These are phyloP conservation scores for Reticulascus tulasneorum DNA, from an alignment of 2,329 filamentous ascomycete genomes.

Conservation along the genomic window DNA sequence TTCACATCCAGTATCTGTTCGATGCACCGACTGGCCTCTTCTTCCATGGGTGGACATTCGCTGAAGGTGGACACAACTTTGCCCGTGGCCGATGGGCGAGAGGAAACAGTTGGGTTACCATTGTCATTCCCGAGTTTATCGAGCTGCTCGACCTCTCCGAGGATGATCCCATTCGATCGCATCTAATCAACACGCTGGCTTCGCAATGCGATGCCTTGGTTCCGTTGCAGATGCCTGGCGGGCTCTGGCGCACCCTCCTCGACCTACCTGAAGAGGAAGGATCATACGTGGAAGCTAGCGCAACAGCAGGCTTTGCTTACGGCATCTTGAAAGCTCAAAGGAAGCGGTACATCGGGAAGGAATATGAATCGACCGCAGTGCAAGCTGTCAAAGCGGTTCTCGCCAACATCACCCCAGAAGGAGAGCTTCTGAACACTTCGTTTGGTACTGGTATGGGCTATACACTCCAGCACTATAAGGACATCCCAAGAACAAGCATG, in stretches of 20 bases:
- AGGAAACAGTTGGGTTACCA: constrained; percentile 72
- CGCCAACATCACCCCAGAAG: constrained; percentile 59
- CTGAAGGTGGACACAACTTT: constrained; percentile 61
- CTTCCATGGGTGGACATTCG: constrained; percentile 80
- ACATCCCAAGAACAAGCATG: constrained; percentile 75
- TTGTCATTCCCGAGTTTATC: constrained; percentile 78
- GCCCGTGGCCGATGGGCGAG: constrained; percentile 54
- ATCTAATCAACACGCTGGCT: constrained; percentile 60
- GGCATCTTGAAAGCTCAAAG: constrained; percentile 71
- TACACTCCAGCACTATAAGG: constrained; percentile 70
- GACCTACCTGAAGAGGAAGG: constrained; percentile 63
- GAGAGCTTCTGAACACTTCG: constrained; percentile 69
- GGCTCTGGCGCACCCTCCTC: constrained; percentile 72
- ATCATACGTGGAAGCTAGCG: constrained; percentile 72
- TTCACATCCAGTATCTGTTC: constrained; percentile 76
- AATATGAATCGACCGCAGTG: constrained; percentile 58
- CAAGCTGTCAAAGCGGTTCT: constrained; percentile 66
- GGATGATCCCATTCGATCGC: constrained; percentile 59
- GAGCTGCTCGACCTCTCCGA: constrained; percentile 62
- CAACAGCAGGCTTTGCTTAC: constrained; percentile 77
- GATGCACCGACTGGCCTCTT: constrained; percentile 69
- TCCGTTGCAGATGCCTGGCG: constrained; percentile 55
- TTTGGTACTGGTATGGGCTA: constrained; percentile 78
- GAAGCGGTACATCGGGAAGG: constrained; percentile 62
- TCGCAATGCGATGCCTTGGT: constrained; percentile 65